phyloP scores from a whole-genome alignment of 257 asterid genomes.

The Ajuga chamaepitys region DNA sequence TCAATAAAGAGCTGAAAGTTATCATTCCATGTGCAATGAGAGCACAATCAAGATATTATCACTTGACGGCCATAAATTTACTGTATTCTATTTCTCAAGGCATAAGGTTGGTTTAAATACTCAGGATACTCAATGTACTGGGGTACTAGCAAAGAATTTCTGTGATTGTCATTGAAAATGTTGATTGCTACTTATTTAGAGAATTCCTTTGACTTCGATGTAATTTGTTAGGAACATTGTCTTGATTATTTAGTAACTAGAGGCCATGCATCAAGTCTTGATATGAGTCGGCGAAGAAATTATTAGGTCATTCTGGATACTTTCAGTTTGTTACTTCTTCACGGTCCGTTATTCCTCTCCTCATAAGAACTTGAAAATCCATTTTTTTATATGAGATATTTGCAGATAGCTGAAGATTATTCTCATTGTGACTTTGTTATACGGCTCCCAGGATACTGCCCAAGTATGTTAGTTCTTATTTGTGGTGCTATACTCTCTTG shows the following conservation, averaged over 20 bases:
- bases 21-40: background rate
- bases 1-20: too few relatives aligned
- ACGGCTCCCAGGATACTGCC: conserved; percentile 79
- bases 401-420: conserved; percentile 80
- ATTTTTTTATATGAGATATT: background rate
- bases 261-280: background rate
- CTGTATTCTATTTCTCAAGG: background rate
- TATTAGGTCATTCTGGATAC: background rate
- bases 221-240: background rate
- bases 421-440: conserved; percentile 57
- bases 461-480: conserved; percentile 41
- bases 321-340: background rate
- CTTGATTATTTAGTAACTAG: background rate
- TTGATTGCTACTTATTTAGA: background rate
- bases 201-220: background rate
- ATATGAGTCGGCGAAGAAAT: background rate
- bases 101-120: background rate
- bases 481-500: background rate
- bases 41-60: background rate
- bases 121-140: background rate
- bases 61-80: background rate
- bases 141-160: background rate
- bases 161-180: background rate
- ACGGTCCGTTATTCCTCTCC: background rate
- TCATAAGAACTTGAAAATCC: background rate